These are phyloP conservation scores for Actinomortierella wolfii DNA, from an alignment of 371 early-diverging fungal species.

Conservation along the genomic window DNA sequence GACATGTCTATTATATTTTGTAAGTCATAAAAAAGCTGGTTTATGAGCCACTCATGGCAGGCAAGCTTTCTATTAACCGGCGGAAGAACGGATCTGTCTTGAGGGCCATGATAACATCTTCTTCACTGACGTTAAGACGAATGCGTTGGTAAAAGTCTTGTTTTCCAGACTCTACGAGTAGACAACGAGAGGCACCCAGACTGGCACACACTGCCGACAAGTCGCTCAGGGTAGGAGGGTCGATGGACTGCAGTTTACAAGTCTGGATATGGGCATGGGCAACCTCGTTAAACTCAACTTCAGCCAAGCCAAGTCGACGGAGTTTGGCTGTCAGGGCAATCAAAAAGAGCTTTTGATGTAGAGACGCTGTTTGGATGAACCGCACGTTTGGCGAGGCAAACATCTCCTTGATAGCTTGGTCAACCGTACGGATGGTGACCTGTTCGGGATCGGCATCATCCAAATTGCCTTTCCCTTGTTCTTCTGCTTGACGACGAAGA, in stretches of 20 bases:
- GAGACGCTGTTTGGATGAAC: slow-evolving; percentile 71
- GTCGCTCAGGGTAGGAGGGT: slow-evolving; percentile 66
- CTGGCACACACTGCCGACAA: slow-evolving; percentile 70
- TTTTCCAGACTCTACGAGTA: slow-evolving; percentile 72
- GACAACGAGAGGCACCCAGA: slow-evolving; percentile 65
- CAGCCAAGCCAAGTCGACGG: slow-evolving; percentile 72
- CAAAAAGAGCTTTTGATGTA: slow-evolving; percentile 87
- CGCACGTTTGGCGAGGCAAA: slow-evolving; percentile 76
- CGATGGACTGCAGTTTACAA: slow-evolving; percentile 68
- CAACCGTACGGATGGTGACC: slow-evolving; percentile 78
- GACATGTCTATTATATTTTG: too few species aligned
- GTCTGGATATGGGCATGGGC: slow-evolving; percentile 63
- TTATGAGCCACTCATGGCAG: neutral
- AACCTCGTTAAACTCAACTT: slow-evolving; percentile 76
- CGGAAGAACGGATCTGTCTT: slow-evolving; percentile 65
- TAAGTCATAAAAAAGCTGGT: too few species aligned
- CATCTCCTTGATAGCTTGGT: slow-evolving; percentile 85
- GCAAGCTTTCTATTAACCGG: slow-evolving; percentile 46
- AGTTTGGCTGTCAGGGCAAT: slow-evolving; percentile 69
- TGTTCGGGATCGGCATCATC: slow-evolving; percentile 35
- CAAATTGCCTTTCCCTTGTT: slow-evolving; percentile 5
- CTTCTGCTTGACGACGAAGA: slow-evolving; percentile 9
- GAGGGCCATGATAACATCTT: slow-evolving; percentile 80
- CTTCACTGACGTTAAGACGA: slow-evolving; percentile 68
- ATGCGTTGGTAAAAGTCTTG: slow-evolving; percentile 74